Base-by-base conservation (phyloP, 2,329 filamentous ascomycete species). In the Hypomyces perniciosus region DNA sequence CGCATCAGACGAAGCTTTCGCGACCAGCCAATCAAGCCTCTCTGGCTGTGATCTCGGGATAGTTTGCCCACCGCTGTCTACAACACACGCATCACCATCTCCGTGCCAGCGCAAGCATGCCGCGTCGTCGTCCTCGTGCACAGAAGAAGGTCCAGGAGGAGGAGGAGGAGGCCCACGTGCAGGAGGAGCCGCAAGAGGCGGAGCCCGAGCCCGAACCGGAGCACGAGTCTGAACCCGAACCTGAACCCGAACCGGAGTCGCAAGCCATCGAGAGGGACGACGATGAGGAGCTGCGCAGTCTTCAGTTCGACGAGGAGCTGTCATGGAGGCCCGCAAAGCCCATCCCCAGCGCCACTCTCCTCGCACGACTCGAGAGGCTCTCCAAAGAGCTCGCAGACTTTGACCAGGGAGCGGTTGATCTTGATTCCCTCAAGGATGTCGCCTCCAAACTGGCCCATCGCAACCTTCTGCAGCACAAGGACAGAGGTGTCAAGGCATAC, bases 281-380 rank as follows among this genome's bases (percentile, higher is more conserved):
- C 6, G 61, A 62, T 6, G 58, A 52, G 39, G 63, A 66, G 48
- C 56, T 62, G 52, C 62, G 59, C 40, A 71, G 67, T 51, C 80
- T 99, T 44, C 74, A 83, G 59, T 97, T 97, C 77, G 82, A 91
- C 62, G 85, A 96, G 65, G 78, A 89, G 56, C 76, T 99, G 51
- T 88, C 90, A 65, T 96, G 93, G 88, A 87, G 87, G 65, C 89
- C 91, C 40, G 93, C 92, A 53, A 93, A 89, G 70, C 83, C 90
- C 47, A 96, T 99, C 62, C 76, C 87, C 35, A 88, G 91, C 44
- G 84, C 81, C 57, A 90, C 91, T 58, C 81, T 99, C 46, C 76
- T 96, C 58, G 80, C 83, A 62, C 85, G 93, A 44, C 81, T 99
- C 47, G 86, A 92, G 68, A 75, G 80, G 47, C 80, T 99, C 31